Evolutionary conservation across 768 basidiomycete genomes (phyloP).

Genomic region (Rhodosporidiobolus odoratus): DNA sequence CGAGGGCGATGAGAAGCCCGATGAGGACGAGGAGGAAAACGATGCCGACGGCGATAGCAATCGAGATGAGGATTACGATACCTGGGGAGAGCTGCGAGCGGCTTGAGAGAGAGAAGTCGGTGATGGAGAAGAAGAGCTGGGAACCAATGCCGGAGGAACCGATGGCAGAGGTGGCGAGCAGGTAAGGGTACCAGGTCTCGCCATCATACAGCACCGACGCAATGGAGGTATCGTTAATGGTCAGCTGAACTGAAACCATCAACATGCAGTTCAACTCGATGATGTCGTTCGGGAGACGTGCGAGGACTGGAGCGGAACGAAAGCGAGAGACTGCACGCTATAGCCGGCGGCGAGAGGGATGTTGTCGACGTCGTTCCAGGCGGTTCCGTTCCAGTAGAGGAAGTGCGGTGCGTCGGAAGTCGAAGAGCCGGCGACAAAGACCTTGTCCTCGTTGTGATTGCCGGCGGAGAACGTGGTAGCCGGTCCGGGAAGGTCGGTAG

Average conservation of each 20-base stretch:
- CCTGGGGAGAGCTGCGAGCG: slow-evolving; percentile 78
- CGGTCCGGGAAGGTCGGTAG: slow-evolving; percentile 70
- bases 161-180: slow-evolving; percentile 60
- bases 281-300: slow-evolving; percentile 63
- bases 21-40: slow-evolving; percentile 79
- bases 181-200: slow-evolving; percentile 69
- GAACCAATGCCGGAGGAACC: slow-evolving; percentile 68
- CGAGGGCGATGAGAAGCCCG: slow-evolving; percentile 83
- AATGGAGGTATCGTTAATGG: slow-evolving; percentile 68
- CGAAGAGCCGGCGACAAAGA: slow-evolving; percentile 81
- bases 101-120: slow-evolving; percentile 67
- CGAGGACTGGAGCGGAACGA: slow-evolving; percentile 81
- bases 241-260: slow-evolving; percentile 73
- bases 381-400: slow-evolving; percentile 73
- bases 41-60: slow-evolving; percentile 90
- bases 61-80: slow-evolving; percentile 91
- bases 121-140: slow-evolving; percentile 74
- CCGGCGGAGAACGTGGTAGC: slow-evolving; percentile 84
- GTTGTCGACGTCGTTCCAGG: slow-evolving; percentile 65
- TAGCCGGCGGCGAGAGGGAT: slow-evolving; percentile 46
- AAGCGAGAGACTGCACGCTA: slow-evolving; percentile 71
- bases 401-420: slow-evolving; percentile 66
- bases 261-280: slow-evolving; percentile 80
- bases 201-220: slow-evolving; percentile 88
- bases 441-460: slow-evolving; percentile 67